Evolutionary conservation across 164 flowering plant genomes (phyloP).

Genomic region (Akebia trifoliata): DNA sequence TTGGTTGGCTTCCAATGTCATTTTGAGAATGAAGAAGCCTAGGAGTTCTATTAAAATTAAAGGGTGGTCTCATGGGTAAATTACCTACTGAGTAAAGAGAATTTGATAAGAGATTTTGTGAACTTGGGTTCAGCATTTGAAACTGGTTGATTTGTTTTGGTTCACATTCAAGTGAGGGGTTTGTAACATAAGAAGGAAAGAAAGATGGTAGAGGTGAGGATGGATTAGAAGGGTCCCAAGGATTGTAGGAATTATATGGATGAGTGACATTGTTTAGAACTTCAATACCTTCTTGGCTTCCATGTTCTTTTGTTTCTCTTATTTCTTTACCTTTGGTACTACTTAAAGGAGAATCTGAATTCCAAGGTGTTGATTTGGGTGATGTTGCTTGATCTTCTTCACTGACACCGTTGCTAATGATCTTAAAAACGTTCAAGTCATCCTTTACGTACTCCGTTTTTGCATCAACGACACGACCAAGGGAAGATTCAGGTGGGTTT

Average conservation of each 20-base stretch:
- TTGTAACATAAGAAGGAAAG: slow-evolving; percentile 28
- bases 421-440: slow-evolving; percentile 9
- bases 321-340: slow-evolving; percentile 24
- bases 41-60: slow-evolving; percentile 24
- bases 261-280: slow-evolving; percentile 27
- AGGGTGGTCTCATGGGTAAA: slow-evolving; percentile 34
- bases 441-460: slow-evolving; percentile 6
- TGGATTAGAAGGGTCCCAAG: slow-evolving; percentile 47
- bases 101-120: slow-evolving; percentile 27
- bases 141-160: slow-evolving; percentile 41
- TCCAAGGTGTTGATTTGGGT: slow-evolving; percentile 25
- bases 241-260: too few species aligned
- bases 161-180: slow-evolving; percentile 31
- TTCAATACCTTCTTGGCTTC: slow-evolving; percentile 19
- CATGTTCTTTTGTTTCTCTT: slow-evolving; percentile 22
- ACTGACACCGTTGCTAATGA: too few species aligned
- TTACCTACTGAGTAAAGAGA: slow-evolving; percentile 29
- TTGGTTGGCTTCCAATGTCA: slow-evolving; percentile 16
- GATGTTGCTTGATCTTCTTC: too few species aligned
- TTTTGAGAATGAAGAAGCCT: slow-evolving; percentile 21
- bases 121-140: slow-evolving; percentile 39
- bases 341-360: slow-evolving; percentile 20
- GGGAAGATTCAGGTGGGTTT: slow-evolving; percentile 27
- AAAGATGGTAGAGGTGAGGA: slow-evolving; percentile 33
- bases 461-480: slow-evolving; percentile 8